phyloP scores from a whole-genome alignment of 2,329 filamentous ascomycete genomes.

The Aureobasidium sp. region DNA sequence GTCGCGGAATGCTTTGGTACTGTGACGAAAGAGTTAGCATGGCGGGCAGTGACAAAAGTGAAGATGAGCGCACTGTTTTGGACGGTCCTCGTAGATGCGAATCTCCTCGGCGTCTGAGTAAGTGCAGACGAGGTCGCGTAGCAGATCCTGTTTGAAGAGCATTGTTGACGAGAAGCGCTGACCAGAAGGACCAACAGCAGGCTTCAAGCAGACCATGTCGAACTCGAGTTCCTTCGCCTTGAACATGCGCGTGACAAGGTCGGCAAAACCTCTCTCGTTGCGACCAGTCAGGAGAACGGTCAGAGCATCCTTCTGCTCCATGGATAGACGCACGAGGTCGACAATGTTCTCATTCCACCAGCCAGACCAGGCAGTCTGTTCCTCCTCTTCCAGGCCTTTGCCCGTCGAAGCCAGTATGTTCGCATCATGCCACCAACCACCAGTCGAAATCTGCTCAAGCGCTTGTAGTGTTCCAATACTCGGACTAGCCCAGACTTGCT shows the following conservation, averaged over 20 bases:
- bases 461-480: constrained; percentile 71
- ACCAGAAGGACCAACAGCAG: constrained; percentile 69
- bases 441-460: constrained; percentile 69
- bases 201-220: constrained; percentile 83
- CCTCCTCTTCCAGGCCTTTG: constrained; percentile 72
- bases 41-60: not conserved
- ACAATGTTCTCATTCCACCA: constrained; percentile 95
- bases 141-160: constrained; percentile 83
- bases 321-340: constrained; percentile 69
- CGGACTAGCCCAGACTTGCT: constrained; percentile 72
- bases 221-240: constrained; percentile 73
- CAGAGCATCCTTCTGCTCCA: constrained; percentile 75
- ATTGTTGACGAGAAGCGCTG: constrained; percentile 77
- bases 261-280: constrained; percentile 66
- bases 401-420: constrained; percentile 81
- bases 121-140: constrained; percentile 75
- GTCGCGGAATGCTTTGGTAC: constrained; percentile 71
- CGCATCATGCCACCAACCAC: constrained; percentile 96
- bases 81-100: constrained; percentile 57
- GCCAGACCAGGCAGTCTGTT: constrained; percentile 75
- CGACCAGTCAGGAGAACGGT: constrained; percentile 84
- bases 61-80: constrained; percentile 39
- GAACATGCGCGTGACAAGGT: constrained; percentile 75
- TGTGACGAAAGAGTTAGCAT: not conserved
- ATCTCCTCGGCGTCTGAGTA: constrained; percentile 80